Evolutionary conservation across 768 basidiomycete genomes (phyloP), one percentile per base, ranked within the genome.

Genomic region (Mycena kentingensis): DNA sequence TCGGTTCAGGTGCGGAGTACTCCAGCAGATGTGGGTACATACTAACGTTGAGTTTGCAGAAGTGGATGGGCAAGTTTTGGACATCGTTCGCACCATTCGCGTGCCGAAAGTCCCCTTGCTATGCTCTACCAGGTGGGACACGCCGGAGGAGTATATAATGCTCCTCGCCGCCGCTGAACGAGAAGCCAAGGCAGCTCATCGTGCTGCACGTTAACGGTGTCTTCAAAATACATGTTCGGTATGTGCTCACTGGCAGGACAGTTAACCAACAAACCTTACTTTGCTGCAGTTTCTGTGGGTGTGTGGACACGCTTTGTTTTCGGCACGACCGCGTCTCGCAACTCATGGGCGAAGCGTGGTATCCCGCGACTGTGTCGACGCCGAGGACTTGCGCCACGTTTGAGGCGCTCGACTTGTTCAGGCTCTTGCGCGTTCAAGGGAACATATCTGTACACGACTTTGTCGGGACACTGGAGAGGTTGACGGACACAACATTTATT

Each of bases 41-140:
- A n/a, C n/a, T n/a, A n/a, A n/a, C n/a, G n/a, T n/a, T n/a, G n/a
- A n/a, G n/a, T n/a, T n/a, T n/a, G n/a, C n/a, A n/a, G n/a, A n/a
- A n/a, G n/a, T n/a, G n/a, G n/a, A n/a, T n/a, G n/a, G n/a, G n/a
- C n/a, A n/a, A n/a, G n/a, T n/a, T n/a, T n/a, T n/a, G n/a, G n/a
- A n/a, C n/a, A n/a, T n/a, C n/a, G n/a, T n/a, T n/a, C n/a, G n/a
- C n/a, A n/a, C n/a, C n/a, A n/a, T n/a, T n/a, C n/a, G n/a, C n/a
- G n/a, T n/a, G n/a, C n/a, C n/a, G n/a, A n/a, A n/a, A n/a, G n/a
- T n/a, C n/a, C n/a, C n/a, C n/a, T 49, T 4, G 39, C 26, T 24
- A 15, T 42, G 10, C 43, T 52, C 6, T 53, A 46, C 18, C 52
- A 53, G 22, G 19, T 53, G 2, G 52, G 52, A 1, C 52, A 53